phyloP scores from a whole-genome alignment of 2,329 filamentous ascomycete species.

The Penicillium sclerotiorum region DNA sequence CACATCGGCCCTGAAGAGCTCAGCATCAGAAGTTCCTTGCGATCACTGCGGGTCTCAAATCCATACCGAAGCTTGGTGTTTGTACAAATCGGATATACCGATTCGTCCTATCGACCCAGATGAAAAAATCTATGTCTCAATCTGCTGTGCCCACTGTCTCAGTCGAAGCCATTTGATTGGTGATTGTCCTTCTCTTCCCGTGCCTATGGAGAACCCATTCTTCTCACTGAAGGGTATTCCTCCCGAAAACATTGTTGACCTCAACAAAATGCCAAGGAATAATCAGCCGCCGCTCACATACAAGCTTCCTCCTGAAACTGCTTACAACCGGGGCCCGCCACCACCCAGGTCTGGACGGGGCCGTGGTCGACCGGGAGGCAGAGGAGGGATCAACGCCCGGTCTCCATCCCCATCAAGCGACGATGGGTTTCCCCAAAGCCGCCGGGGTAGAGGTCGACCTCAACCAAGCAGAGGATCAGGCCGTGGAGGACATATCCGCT shows the following conservation, averaged over 20 bases:
- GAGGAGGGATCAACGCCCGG: too few relatives aligned
- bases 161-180: constrained; percentile 48
- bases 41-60: constrained; percentile 59
- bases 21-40: constrained; percentile 59
- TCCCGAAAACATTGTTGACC: constrained; percentile 41
- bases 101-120: constrained; percentile 13
- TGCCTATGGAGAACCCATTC: constrained; percentile 35
- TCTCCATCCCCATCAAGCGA: too few relatives aligned
- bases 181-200: constrained; percentile 43
- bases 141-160: constrained; percentile 48
- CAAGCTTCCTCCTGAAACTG: too few relatives aligned
- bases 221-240: constrained; percentile 45
- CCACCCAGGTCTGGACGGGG: too few relatives aligned
- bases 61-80: constrained; percentile 64
- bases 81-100: too few relatives aligned
- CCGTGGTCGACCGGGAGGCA: too few relatives aligned
- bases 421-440: constrained; percentile 30
- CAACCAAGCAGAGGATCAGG: constrained; percentile 23
- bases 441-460: constrained; percentile 14
- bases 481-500: constrained; percentile 32
- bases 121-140: constrained; percentile 41
- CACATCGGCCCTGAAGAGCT: constrained; percentile 60
- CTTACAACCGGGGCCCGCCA: too few relatives aligned
- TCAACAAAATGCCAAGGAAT: too few relatives aligned
- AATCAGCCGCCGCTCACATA: too few relatives aligned